Percentiles rank a stretch among this genome's conserved stretches.
Evolutionary conservation across 495 filamentous ascomycete species (phyloP).

Genomic region (Cetradonia linearis): DNA sequence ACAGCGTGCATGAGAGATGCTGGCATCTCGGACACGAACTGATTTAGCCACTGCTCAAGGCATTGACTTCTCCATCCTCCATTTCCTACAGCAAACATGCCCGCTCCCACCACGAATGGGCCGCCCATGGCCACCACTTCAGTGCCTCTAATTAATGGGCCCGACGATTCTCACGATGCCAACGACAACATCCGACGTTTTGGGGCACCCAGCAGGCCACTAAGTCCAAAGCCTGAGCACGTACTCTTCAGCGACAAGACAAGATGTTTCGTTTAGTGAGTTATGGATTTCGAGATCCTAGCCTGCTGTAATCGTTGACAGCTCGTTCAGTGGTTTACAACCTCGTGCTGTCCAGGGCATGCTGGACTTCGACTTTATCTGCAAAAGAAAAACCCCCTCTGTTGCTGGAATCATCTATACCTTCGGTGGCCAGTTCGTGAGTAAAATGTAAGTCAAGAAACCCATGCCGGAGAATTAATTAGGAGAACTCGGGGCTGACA

Average conservation of each 20-base stretch:
- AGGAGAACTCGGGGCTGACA: slow-evolving; percentile 6
- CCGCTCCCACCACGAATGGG: slow-evolving; percentile 33
- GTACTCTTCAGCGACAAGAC: slow-evolving; percentile 98
- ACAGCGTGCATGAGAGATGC: neutral
- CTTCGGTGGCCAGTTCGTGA: slow-evolving; percentile 98
- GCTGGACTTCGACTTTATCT: slow-evolving; percentile 99
- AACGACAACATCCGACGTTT: slow-evolving; percentile 98
- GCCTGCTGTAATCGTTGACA: slow-evolving; percentile 13
- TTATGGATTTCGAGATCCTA: slow-evolving; percentile 12
- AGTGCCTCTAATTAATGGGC: slow-evolving; percentile 34
- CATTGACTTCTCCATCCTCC: slow-evolving; percentile 19
- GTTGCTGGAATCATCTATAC: slow-evolving; percentile 99
- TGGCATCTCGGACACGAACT: neutral
- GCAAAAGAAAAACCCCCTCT: slow-evolving; percentile 92
- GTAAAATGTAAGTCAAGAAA: slow-evolving; percentile 69
- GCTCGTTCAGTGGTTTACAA: slow-evolving; percentile 66
- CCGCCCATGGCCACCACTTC: slow-evolving; percentile 10
- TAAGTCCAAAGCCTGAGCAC: slow-evolving; percentile 74
- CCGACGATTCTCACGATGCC: slow-evolving; percentile 21
- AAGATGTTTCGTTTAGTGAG: slow-evolving; percentile 97
- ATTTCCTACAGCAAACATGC: slow-evolving; percentile 34
- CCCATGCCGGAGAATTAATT: slow-evolving; percentile 2
- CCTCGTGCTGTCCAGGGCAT: slow-evolving; percentile 97
- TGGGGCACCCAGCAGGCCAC: slow-evolving; percentile 78
- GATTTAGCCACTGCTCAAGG: neutral